These are phyloP conservation scores for Ascosphaera apis DNA, from an alignment of 2,329 filamentous ascomycete genomes.

Conservation along the genomic window DNA sequence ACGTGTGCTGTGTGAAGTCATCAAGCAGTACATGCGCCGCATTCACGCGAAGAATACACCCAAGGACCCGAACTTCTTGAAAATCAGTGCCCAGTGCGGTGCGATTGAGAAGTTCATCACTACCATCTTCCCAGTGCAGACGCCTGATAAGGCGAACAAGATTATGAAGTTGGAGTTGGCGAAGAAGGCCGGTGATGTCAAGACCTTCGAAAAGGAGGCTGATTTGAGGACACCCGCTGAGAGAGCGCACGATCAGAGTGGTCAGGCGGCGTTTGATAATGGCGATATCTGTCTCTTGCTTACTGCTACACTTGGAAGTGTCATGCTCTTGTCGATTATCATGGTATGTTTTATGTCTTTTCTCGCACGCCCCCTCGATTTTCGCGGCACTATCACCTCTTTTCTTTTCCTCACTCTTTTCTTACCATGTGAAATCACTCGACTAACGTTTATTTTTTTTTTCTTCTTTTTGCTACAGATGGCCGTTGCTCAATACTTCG, in stretches of 20 bases:
- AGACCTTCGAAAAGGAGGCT: conserved; percentile 1
- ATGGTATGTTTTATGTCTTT: conserved; percentile 43
- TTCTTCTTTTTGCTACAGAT: conserved; percentile 32
- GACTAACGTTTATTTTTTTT: conserved; percentile 3
- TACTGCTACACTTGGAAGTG: conserved; percentile 38
- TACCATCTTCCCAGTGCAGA: conserved; percentile 68
- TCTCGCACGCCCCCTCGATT: conserved; percentile 1
- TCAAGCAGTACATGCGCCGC: conserved; percentile 50
- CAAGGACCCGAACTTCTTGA: conserved; percentile 72
- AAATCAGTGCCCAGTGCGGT: conserved; percentile 75
- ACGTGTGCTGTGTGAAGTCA: conserved; percentile 54
- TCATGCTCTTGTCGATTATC: conserved; percentile 44
- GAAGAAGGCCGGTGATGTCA: conserved; percentile 27
- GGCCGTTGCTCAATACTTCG: conserved; percentile 52
- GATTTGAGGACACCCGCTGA: conserved; percentile 1
- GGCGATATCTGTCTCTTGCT: background rate
- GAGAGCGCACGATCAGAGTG: background rate
- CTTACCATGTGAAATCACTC: background rate
- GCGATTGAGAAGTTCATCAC: conserved; percentile 54
- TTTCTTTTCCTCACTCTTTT: background rate
- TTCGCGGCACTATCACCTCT: conserved; percentile 1
- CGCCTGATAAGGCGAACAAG: conserved; percentile 33
- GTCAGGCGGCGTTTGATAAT: background rate
- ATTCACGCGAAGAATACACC: conserved; percentile 92
- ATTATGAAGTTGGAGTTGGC: conserved; percentile 26